These are phyloP conservation scores for Rhododendron simsii DNA, from an alignment of 148 eudicot species.

Conservation along the genomic window DNA sequence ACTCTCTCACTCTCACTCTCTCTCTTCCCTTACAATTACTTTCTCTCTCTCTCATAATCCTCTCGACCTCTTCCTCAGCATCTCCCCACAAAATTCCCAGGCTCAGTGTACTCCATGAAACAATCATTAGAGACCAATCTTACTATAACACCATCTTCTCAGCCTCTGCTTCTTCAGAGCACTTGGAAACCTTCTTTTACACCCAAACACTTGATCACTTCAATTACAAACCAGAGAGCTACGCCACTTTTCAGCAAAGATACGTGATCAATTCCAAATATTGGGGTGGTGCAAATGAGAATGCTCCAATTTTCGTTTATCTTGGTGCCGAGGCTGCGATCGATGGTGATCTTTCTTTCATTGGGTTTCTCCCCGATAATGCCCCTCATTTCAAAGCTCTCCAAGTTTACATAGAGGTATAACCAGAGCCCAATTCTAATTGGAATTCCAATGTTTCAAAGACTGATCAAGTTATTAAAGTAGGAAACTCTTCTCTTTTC, in stretches of 20 bases:
- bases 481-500: background rate
- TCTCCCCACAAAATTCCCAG: background rate
- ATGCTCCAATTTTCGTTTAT: slow-evolving; percentile 18
- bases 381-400: slow-evolving; percentile 25
- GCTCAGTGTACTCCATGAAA: background rate
- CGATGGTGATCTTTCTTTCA: background rate
- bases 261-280: slow-evolving; percentile 10
- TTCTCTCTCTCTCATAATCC: background rate
- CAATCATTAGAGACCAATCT: background rate
- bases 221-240: slow-evolving; percentile 13
- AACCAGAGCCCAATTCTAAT: background rate
- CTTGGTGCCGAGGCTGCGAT: slow-evolving; percentile 14
- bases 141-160: background rate
- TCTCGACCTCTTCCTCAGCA: background rate
- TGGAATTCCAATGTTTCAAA: background rate
- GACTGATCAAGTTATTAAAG: background rate
- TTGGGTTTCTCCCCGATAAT: slow-evolving; percentile 12
- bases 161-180: background rate
- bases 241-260: slow-evolving; percentile 4
- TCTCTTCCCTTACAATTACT: background rate
- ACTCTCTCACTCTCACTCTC: background rate
- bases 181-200: slow-evolving; percentile 10
- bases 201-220: slow-evolving; percentile 20
- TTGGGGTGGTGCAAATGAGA: slow-evolving; percentile 14
- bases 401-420: slow-evolving; percentile 22